These are phyloP conservation scores for Beauveria pseudobassiana DNA, from an alignment of 2,329 filamentous ascomycete genomes.

Conservation along the genomic window DNA sequence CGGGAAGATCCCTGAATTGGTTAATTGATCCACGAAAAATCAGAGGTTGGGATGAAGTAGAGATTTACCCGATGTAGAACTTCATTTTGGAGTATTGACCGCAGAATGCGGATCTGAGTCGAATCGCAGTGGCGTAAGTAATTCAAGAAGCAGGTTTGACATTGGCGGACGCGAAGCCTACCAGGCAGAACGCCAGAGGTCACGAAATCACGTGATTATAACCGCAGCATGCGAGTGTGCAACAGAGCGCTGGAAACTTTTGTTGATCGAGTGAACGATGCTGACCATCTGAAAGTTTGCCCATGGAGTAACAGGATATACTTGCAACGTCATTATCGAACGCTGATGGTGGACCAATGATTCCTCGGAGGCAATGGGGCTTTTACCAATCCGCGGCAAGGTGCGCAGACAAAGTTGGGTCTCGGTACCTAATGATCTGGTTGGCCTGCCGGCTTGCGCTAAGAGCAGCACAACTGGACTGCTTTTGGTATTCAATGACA, in stretches of 20 bases:
- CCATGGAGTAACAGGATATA: too few relatives aligned
- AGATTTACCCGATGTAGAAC: slow-evolving; percentile 43
- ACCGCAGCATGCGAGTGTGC: too few relatives aligned
- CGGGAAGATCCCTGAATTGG: slow-evolving; percentile 42
- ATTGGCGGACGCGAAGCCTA: neutral
- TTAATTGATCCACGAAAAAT: neutral
- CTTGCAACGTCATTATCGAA: too few relatives aligned
- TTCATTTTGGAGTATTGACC: slow-evolving; percentile 32
- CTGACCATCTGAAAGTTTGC: neutral
- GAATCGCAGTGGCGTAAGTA: neutral
- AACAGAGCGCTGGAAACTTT: neutral
- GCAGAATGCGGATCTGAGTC: neutral
- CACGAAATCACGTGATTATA: slow-evolving; percentile 25
- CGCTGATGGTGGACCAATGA: too few relatives aligned
- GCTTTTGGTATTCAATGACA: too few relatives aligned
- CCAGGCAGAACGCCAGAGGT: slow-evolving; percentile 14
- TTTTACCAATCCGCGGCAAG: too few relatives aligned
- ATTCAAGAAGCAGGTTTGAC: neutral
- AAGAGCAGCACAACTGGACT: too few relatives aligned
- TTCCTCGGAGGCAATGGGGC: too few relatives aligned
- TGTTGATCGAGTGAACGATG: too few relatives aligned
- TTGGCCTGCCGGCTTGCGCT: too few relatives aligned
- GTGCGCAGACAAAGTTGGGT: too few relatives aligned
- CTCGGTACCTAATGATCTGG: too few relatives aligned
- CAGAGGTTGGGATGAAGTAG: neutral